Conservation (phyloP, 78 protist genomes). For the Dictyostelium brefeldianum region DNA sequence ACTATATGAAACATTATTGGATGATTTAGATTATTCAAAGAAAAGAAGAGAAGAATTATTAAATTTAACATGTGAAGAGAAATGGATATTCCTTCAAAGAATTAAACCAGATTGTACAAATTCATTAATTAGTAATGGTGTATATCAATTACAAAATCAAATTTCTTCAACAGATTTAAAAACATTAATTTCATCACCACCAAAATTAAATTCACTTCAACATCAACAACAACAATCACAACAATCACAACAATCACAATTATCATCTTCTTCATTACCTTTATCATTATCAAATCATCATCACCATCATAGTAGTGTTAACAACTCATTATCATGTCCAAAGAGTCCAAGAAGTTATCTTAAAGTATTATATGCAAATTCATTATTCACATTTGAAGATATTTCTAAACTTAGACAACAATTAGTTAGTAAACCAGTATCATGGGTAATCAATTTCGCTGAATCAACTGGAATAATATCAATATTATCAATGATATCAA, state of each 20-base stretch:
- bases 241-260: not conserved
- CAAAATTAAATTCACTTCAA: slow-evolving; percentile 43
- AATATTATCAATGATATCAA: slow-evolving; percentile 45
- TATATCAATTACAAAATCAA: slow-evolving; percentile 29
- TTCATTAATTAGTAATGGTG: slow-evolving; percentile 44
- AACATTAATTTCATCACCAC: slow-evolving; percentile 69
- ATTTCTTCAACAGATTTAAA: slow-evolving; percentile 26
- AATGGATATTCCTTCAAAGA: slow-evolving; percentile 64
- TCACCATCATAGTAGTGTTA: not conserved
- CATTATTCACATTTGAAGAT: slow-evolving; percentile 44
- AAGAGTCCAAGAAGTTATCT: slow-evolving; percentile 55
- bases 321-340: slow-evolving; percentile 19
- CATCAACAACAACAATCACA: not conserved
- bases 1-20: slow-evolving; percentile 43
- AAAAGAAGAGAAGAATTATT: slow-evolving; percentile 50
- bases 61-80: slow-evolving; percentile 46
- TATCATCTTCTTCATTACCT: slow-evolving; percentile 42
- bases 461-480: slow-evolving; percentile 75
- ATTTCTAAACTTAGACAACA: slow-evolving; percentile 27
- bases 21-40: slow-evolving; percentile 63
- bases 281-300: not conserved
- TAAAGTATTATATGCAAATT: slow-evolving; percentile 22
- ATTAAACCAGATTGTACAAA: slow-evolving; percentile 73
- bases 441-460: slow-evolving; percentile 72
- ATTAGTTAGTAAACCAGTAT: slow-evolving; percentile 26